A percentile compares a stretch with the other conserved stretches of the same genome.
Conservation (phyloP, 1,139 yeast genomes). For the Geotrichum europaeum region DNA sequence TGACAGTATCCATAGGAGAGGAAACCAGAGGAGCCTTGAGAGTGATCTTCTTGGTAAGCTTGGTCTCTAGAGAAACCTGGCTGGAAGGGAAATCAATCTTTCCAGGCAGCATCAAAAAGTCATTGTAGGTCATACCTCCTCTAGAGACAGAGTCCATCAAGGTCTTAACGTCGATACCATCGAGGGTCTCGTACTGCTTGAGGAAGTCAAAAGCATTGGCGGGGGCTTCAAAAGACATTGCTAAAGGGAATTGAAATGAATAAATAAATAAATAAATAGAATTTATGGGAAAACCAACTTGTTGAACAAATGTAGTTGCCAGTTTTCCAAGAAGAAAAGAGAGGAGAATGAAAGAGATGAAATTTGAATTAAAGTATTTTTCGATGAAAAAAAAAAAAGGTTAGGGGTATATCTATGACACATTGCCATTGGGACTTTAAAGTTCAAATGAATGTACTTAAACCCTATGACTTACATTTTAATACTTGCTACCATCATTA, state of each 20-base stretch:
- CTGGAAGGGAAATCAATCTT: conserved; percentile 85
- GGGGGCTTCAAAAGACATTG: conserved; percentile 38
- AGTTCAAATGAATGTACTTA: not conserved
- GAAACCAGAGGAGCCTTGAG: conserved; percentile 92
- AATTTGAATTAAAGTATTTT: not conserved
- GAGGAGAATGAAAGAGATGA: conserved; percentile 6
- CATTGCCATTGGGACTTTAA: not conserved
- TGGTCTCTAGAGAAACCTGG: conserved; percentile 70
- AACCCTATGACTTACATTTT: not conserved
- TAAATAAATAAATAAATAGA: conserved; percentile 13
- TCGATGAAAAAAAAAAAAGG: not conserved
- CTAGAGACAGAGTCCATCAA: conserved; percentile 84
- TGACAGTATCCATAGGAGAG: conserved; percentile 99
- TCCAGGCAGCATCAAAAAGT: conserved; percentile 91
- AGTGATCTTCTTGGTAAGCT: conserved; percentile 83
- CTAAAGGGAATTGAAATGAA: not conserved
- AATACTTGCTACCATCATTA: no score
- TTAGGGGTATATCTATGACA: not conserved
- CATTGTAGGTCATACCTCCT: conserved; percentile 98
- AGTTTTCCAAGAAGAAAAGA: conserved; percentile 18
- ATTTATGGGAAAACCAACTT: conserved; percentile 11
- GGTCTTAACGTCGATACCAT: conserved; percentile 78
- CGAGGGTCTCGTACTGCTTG: conserved; percentile 59
- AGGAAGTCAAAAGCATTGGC: conserved; percentile 65
- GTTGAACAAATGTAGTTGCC: conserved; percentile 3